Percentiles rank a stretch among this genome's conserved stretches.
Conservation (phyloP, 805 yeast genomes). For the Wickerhamiella australiensis region DNA sequence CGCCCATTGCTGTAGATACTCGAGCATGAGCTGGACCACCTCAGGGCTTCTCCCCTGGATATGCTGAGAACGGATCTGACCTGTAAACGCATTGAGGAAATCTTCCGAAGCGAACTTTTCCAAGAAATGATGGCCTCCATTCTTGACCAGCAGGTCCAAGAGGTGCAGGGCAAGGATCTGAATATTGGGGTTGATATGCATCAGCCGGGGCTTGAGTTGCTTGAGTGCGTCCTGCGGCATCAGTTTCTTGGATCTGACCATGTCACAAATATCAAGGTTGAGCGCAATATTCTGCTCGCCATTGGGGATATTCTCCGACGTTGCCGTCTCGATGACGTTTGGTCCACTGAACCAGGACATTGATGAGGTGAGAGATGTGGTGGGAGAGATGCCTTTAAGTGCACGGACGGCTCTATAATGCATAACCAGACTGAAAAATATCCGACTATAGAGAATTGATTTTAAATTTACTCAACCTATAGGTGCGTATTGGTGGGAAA, state of each 20-base stretch:
- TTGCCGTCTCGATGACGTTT: conserved; percentile 57
- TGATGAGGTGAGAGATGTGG: not conserved
- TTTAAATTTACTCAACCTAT: too few species aligned
- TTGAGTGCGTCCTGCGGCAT: conserved; percentile 76
- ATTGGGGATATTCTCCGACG: conserved; percentile 80
- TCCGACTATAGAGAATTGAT: too few species aligned
- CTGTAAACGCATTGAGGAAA: conserved; percentile 68
- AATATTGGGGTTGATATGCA: conserved; percentile 65
- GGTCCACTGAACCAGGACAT: conserved; percentile 31
- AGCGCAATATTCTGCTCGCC: conserved; percentile 67
- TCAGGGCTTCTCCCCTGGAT: conserved; percentile 34
- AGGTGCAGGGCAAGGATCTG: conserved; percentile 65
- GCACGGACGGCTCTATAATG: too few species aligned
- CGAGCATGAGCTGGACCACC: conserved; percentile 50
- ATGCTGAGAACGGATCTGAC: conserved; percentile 40
- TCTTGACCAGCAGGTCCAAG: conserved; percentile 78
- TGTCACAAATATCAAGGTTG: conserved; percentile 78
- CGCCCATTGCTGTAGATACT: conserved; percentile 66
- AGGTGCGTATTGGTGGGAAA: too few species aligned
- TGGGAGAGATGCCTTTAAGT: too few species aligned
- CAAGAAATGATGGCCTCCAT: conserved; percentile 80
- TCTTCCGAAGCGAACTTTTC: conserved; percentile 71
- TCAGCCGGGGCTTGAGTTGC: conserved; percentile 60
- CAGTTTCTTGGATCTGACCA: conserved; percentile 69
- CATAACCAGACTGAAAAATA: too few species aligned